Evolutionary conservation across 2,329 filamentous ascomycete genomes (phyloP), one percentile per base, ranked within the genome.

Genomic region (Alternaria solani): DNA sequence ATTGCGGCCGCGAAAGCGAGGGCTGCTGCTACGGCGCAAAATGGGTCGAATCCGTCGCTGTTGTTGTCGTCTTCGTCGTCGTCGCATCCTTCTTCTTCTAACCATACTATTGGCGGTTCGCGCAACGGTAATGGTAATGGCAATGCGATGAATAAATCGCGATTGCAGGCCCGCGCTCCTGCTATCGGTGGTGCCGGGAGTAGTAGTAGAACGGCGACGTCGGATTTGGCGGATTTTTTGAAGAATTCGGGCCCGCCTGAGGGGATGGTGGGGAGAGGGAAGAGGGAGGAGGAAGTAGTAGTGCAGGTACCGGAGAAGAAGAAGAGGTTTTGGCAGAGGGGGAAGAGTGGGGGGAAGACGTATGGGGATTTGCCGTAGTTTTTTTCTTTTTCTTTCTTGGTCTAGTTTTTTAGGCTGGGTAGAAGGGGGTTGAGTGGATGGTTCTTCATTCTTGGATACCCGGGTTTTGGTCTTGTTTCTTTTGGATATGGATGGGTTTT

Each of bases 211-310:
- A 74, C 75, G 7, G 72, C 68, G 1, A 81, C 79, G 2, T 77
- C 75, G 39, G 80, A 82, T 56, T 68, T 82, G 32, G 80, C 80
- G 3, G 80, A 82, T 54, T 83, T 82, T 62, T 59, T 83, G 39
- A 74, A 75, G 32, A 78, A 75, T 30, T 80, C 76, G 1, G 81
- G 78, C 0, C 81, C 81, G 0, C 75, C 75, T 3, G 75, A 76
- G 38, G 30, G 64, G 2, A 53, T 59, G 20, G 53, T 59, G 20
- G 36, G 1, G 63, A 59, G 41, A 75, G 72, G 52, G 74, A 77
- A 52, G 76, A 78, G 47, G 20, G 20, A 23, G 20, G 20, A 23
- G 20, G 20, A 23, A 4, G 20, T 23, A 23, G 20, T 23, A 4
- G 20, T 23, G 20, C 20, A 2, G 20, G 38, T 23, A 18, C 8